Evolutionary conservation across 2,329 filamentous ascomycete species (phyloP), one percentile per base, ranked within the genome.

Genomic region (Diaporthe helianthi): DNA sequence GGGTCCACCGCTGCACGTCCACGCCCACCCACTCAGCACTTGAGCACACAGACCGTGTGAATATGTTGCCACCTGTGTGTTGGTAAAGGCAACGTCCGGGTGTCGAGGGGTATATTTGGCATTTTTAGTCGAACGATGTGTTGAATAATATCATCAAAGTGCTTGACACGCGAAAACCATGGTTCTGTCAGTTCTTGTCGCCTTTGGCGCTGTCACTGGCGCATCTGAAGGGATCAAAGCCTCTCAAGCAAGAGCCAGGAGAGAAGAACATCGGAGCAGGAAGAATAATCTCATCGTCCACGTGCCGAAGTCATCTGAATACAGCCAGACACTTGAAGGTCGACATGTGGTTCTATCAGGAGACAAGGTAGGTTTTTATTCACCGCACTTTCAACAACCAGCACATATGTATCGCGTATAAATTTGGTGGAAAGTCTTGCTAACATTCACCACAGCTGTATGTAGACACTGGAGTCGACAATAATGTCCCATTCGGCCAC

Each of bases 211-310:
- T n/a, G 82, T 84, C 69, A 78, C 82, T 67, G 83, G 83, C 70
- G 79, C 82, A 0, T 79, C 82, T 19, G 83, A 85, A 74, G 83
- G 81, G 19, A 83, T 85, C 69, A 78, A 82, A 55, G 79, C 83
- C 31, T 82, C 82, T 9, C 83, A 84, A 73, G 77, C 80, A 24
- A 83, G 83, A 71, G 77, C 79, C 8, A 81, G 79, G 52, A 79
- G 79, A 53, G 82, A 85, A 71, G 83, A 85, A 68, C 83, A 85
- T 71, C 80, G 83, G 61, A 80, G 78, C 71, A 79, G 83, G 64
- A 83, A 83, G 71, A 83, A 83, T 71, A 84, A 85, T 68, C 78
- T 85, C 51, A 75, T 82, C 46, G 80, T 84, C 4, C 81, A 81
- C 69, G 84, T 82, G 64, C 78, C 81, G 51, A 84, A 84, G 75